These are phyloP conservation scores for Sindora glabra DNA, from an alignment of 306 rosid genomes.

Conservation along the genomic window DNA sequence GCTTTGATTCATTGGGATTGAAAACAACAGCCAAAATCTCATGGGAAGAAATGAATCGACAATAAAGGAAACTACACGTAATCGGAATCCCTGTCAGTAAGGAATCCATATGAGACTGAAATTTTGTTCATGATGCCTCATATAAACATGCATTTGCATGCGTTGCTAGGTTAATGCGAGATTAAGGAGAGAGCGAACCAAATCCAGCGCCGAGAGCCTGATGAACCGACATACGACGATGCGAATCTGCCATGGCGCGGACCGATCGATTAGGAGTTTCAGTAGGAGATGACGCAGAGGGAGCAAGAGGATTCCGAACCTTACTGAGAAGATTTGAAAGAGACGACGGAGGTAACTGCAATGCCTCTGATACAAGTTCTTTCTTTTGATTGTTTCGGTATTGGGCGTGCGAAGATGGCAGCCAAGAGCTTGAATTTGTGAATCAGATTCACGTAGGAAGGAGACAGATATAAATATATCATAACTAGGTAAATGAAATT, in stretches of 20 bases:
- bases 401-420: no score
- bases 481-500: no score
- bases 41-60: neutral
- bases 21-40: neutral
- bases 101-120: no score
- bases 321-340: neutral
- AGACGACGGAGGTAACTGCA: neutral
- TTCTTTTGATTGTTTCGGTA: no score
- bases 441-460: no score
- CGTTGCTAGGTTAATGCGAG: no score
- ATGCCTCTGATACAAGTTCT: no score
- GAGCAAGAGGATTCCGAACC: neutral
- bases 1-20: neutral
- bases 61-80: neutral
- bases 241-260: conserved; percentile 77
- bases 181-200: conserved; percentile 41
- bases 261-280: conserved; percentile 48
- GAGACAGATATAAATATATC: no score
- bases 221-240: conserved; percentile 56
- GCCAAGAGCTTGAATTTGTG: no score
- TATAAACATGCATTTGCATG: no score
- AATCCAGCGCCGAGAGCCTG: conserved; percentile 70
- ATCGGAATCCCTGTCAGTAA: conserved; percentile 11
- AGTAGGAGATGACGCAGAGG: conserved; percentile 4
- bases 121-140: no score